phyloP scores from a whole-genome alignment of 306 rosid species.

The Astragalus membranaceus region DNA sequence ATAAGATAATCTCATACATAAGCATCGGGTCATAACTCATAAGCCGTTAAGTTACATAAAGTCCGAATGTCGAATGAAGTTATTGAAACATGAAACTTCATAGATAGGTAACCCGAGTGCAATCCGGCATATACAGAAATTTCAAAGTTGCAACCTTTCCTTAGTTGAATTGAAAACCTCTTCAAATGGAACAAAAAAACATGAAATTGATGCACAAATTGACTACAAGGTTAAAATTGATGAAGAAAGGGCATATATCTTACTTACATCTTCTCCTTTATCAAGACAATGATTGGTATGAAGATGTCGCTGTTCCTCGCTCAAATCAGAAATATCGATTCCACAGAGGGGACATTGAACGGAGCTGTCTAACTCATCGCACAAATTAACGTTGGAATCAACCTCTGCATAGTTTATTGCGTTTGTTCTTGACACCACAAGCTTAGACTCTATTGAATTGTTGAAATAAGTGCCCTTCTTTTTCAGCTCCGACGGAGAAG shows the following conservation, averaged over 20 bases:
- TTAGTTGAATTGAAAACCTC: background rate
- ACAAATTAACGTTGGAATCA: constrained; percentile 42
- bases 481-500: constrained; percentile 23
- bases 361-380: constrained; percentile 24
- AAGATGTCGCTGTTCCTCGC: background rate
- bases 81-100: too few relatives aligned
- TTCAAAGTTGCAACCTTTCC: background rate
- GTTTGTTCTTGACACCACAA: constrained; percentile 29
- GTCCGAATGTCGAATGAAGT: too few relatives aligned
- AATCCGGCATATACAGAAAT: too few relatives aligned
- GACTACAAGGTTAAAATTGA: background rate
- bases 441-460: constrained; percentile 69
- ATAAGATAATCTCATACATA: too few relatives aligned
- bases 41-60: too few relatives aligned
- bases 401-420: background rate
- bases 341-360: constrained; percentile 70
- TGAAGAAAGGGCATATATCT: background rate
- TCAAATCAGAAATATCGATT: background rate
- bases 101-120: too few relatives aligned
- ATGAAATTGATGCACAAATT: background rate
- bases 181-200: background rate
- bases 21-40: too few relatives aligned
- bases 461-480: constrained; percentile 28
- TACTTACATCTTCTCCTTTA: background rate
- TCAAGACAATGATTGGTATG: background rate